Base-by-base conservation (phyloP, 176 grass and related monocot species). In the Zea luxurians region DNA sequence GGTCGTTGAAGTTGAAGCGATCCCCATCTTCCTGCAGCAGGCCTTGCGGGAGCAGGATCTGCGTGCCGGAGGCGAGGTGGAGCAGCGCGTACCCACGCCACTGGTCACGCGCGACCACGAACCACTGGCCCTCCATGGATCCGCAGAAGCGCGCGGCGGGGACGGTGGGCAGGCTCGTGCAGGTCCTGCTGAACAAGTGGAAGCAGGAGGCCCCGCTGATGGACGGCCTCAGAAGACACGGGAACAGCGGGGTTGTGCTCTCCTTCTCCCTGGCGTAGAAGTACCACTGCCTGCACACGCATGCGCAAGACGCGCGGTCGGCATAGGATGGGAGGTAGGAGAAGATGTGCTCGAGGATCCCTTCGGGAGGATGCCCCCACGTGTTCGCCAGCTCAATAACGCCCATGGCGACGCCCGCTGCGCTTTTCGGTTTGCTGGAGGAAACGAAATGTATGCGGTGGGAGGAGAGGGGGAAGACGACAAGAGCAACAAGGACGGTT, bases 201-300 rank as follows among this genome's bases (percentile, higher is more conserved):
- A 64, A 73, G 45, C 18, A 42, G 35, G 68, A 72, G 12, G 11
- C 47, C 36, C 59, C n/a, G 2, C 17, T n/a, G 16, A 17, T 42
- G 58, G 68, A 73, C 7, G 57, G 79, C 17, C n/a, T 40, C 36
- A 82, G 68, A 6, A 81, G 68, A 4, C 27, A 72, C 17, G 68
- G 79, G 8, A 71, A 44, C 7, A n/a, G 7, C 8, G 35, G 44
- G 10, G 44, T 5, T 10, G 18, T 11, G 67, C 37, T 21, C 68
- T 71, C 46, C 46, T 38, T 7, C 46, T 42, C 12, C 35, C 48
- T 37, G 45, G 68, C 35, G 11, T 0, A 16, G 70, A 2, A 5
- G 18, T 20, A 48, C 80, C 80, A 82, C 9, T 10, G 11, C 13
- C 5, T 43, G 60, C 70, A 66, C 13, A 74, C 48, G 80, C 37